Evolutionary conservation across 345 rosid genomes (phyloP), one percentile per base, ranked within the genome.

Genomic region (Gossypium rotundifolium): DNA sequence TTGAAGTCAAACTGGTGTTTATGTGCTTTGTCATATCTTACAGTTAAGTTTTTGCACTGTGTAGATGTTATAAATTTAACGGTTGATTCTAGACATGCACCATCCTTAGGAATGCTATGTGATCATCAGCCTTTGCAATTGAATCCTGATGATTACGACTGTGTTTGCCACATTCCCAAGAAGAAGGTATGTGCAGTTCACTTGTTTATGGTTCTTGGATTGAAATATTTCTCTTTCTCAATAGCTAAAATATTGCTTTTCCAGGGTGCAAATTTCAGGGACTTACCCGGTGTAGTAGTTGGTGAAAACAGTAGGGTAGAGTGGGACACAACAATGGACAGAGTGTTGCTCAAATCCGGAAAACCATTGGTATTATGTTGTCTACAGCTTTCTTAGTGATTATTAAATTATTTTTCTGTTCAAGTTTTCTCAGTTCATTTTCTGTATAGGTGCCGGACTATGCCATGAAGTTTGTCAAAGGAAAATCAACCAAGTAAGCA

Each of bases 161-260:
- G 90, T 17, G 83, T 79, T 48, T 84, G 90, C 25, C 71, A 57
- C 9, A 81, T 88, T 20, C 90, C 90, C 3, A 85, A 88, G 74
- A 71, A 51, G 72, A 88, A 87, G 86, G 92, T 83, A 27, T 29
- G 22, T 52, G 25, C 25, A 29, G 42, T 72, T 42, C 16, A 40
- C 46, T 25, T 23, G 11, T 9, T 40, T 20, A 27, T 9, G 14
- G 16, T 52, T 51, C 44, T 70, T 29, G 60, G 60, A 8, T 27
- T 9, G 9, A 2, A 59, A 51, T 52, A 51, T 51, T 69, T 59
- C 64, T 25, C 38, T 23, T 49, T 66, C 38, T 46, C 11, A 46
- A 27, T 69, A 27, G 9, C 58, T 69, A 9, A 51, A 1, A 27
- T 69, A 25, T 17, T 70, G 17, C 52, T 29, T 70, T 38, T 8